Percentiles rank a stretch among this genome's conserved stretches.
Conservation (phyloP, 2,329 filamentous ascomycete species). For the Fusarium dimerum region DNA sequence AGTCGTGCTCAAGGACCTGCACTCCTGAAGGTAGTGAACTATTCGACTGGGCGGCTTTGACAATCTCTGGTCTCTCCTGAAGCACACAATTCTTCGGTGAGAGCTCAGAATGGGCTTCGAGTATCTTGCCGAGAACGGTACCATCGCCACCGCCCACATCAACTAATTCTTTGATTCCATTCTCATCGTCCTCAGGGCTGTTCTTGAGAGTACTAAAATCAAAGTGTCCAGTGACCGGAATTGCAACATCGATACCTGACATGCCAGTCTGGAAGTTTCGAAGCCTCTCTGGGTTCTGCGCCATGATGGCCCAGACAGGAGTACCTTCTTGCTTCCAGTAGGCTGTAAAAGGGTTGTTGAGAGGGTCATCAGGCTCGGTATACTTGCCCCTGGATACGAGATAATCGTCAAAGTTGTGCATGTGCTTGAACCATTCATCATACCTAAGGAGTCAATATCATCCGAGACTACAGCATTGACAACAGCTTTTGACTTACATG, state of each 20-base stretch:
- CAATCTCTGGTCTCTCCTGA: conserved; percentile 29
- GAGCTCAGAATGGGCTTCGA: conserved; percentile 30
- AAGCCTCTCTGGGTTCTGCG: conserved; percentile 30
- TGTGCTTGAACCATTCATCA: conserved; percentile 36
- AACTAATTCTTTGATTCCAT: conserved; percentile 28
- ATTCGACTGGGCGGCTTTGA: conserved; percentile 24
- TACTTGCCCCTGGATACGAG: conserved; percentile 24
- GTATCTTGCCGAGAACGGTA: conserved; percentile 31
- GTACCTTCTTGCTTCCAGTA: conserved; percentile 36
- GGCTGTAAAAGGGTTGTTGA: conserved; percentile 33
- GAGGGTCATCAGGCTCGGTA: conserved; percentile 31
- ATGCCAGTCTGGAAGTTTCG: conserved; percentile 34
- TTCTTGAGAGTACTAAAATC: conserved; percentile 32
- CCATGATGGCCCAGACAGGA: conserved; percentile 36
- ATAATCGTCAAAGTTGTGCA: conserved; percentile 37
- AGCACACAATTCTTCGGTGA: conserved; percentile 26
- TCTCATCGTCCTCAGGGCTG: conserved; percentile 9
- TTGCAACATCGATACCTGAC: conserved; percentile 34
- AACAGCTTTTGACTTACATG: conserved; percentile 19
- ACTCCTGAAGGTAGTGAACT: conserved; percentile 20
- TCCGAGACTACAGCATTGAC: not conserved
- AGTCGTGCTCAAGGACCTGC: conserved; percentile 30
- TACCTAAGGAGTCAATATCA: conserved; percentile 21
- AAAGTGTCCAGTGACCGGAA: conserved; percentile 35
- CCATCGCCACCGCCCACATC: conserved; percentile 36